Conservation (phyloP, 140 eudicot species). For the Bidens hawaiensis region DNA sequence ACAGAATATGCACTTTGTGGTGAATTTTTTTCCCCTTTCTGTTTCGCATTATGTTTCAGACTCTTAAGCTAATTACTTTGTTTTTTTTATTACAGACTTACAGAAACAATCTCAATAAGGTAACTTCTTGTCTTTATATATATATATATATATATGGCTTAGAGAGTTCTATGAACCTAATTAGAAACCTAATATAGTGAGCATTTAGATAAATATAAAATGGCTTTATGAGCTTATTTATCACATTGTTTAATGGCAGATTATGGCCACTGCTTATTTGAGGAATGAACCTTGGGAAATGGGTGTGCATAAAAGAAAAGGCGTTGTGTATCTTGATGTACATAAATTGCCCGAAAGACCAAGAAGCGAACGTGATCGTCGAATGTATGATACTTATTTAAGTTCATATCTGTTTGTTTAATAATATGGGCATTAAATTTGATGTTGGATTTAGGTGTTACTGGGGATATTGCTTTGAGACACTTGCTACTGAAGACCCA, state of each 20-base stretch:
- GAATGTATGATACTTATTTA: conserved; percentile 43
- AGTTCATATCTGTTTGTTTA: not conserved
- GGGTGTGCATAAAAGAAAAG: conserved; percentile 99
- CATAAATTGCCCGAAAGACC: conserved; percentile 95
- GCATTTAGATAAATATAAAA: not conserved
- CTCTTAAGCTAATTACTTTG: not conserved
- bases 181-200: not conserved
- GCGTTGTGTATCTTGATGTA: conserved; percentile 96
- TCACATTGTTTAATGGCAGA: conserved; percentile 42
- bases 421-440: not conserved
- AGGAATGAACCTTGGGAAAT: conserved; percentile 98
- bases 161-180: not conserved
- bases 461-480: conserved; percentile 97
- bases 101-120: conserved; percentile 99
- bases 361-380: conserved; percentile 72
- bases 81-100: conserved; percentile 59
- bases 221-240: not conserved
- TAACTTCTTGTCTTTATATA: conserved; percentile 15
- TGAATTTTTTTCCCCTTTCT: conserved; percentile 29
- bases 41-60: conserved; percentile 6
- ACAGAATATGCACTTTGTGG: conserved; percentile 98
- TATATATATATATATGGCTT: not conserved
- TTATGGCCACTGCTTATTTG: conserved; percentile 91
- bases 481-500: conserved; percentile 98
- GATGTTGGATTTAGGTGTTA: conserved; percentile 54